phyloP scores from a whole-genome alignment of 2,329 filamentous ascomycete species.

The Exophiala phaeomuriformis region DNA sequence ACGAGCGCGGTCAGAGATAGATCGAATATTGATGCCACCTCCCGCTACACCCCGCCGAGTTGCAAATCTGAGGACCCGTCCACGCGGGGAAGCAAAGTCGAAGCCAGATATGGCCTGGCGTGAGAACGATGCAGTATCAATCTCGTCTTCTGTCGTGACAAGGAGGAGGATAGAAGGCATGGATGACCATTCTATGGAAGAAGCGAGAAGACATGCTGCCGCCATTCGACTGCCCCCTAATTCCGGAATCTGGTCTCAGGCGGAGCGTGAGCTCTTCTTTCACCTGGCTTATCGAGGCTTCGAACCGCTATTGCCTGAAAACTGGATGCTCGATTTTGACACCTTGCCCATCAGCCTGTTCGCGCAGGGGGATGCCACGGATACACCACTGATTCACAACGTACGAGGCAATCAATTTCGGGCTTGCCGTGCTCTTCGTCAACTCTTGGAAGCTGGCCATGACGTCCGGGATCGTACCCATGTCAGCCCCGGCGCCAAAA shows the following conservation, averaged over 20 bases:
- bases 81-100: neutral
- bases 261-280: slow-evolving; percentile 47
- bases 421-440: slow-evolving; percentile 46
- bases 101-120: neutral
- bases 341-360: slow-evolving; percentile 50
- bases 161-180: slow-evolving; percentile 10
- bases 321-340: slow-evolving; percentile 48
- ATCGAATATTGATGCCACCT: slow-evolving; percentile 24
- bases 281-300: slow-evolving; percentile 50
- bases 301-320: slow-evolving; percentile 48
- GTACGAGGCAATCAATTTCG: slow-evolving; percentile 39
- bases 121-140: slow-evolving; percentile 18
- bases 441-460: slow-evolving; percentile 46
- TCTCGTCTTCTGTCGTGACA: slow-evolving; percentile 9
- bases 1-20: slow-evolving; percentile 2
- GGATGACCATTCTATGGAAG: slow-evolving; percentile 22
- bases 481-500: slow-evolving; percentile 29
- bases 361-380: slow-evolving; percentile 31
- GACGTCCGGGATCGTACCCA: slow-evolving; percentile 46
- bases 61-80: neutral
- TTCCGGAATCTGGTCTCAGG: slow-evolving; percentile 43
- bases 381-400: slow-evolving; percentile 42
- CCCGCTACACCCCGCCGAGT: slow-evolving; percentile 10
- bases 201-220: slow-evolving; percentile 32
- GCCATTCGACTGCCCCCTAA: slow-evolving; percentile 34